These are phyloP conservation scores for Globisporangium paroecandrum DNA, from an alignment of 352 stramenopile genomes.

Conservation along the genomic window DNA sequence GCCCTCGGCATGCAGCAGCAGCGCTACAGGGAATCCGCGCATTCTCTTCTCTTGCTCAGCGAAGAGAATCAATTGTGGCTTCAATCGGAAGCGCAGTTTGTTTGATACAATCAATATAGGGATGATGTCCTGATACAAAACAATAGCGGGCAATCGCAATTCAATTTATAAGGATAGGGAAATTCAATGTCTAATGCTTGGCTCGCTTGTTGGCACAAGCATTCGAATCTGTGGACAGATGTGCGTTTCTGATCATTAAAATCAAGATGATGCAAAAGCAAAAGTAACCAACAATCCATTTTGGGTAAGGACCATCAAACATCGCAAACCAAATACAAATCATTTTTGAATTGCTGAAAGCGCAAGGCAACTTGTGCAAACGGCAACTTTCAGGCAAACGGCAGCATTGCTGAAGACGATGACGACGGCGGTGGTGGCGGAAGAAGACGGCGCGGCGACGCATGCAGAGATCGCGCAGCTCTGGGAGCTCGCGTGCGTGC, in stretches of 20 bases:
- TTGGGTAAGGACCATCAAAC: too few relatives aligned
- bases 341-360: neutral
- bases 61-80: slow-evolving; percentile 3
- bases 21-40: neutral
- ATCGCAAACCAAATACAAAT: too few relatives aligned
- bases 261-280: too few relatives aligned
- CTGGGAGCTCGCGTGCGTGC: slow-evolving; percentile 55
- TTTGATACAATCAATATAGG: too few relatives aligned
- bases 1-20: slow-evolving; percentile 19
- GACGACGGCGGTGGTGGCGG: neutral
- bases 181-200: too few relatives aligned
- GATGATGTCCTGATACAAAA: too few relatives aligned
- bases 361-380: neutral
- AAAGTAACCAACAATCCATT: too few relatives aligned
- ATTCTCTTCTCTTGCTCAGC: neutral
- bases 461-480: slow-evolving; percentile 40
- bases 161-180: too few relatives aligned
- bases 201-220: too few relatives aligned
- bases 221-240: too few relatives aligned
- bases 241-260: too few relatives aligned
- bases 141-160: too few relatives aligned
- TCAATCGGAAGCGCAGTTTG: neutral
- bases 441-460: neutral
- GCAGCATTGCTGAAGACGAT: neutral
- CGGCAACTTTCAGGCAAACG: neutral